Percentiles rank a stretch among this genome's conserved stretches.
Conservation (phyloP, 139 green algal species). For the Marvania coccoides region DNA sequence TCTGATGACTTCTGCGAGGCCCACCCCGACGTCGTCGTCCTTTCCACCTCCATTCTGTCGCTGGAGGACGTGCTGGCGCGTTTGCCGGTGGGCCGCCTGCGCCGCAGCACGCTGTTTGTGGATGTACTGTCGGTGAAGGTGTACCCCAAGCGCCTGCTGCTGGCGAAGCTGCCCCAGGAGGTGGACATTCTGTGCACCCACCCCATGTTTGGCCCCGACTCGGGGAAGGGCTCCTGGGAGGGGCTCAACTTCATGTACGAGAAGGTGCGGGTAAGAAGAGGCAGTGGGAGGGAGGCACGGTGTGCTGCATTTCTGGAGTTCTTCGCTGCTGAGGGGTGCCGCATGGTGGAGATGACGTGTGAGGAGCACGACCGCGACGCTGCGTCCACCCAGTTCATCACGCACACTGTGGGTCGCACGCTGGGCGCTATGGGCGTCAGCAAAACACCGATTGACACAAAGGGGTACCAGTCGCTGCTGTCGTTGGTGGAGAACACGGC, state of each 20-base stretch:
- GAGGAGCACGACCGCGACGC: slow-evolving; percentile 94
- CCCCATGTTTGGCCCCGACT: slow-evolving; percentile 99
- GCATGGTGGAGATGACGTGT: slow-evolving; percentile 97
- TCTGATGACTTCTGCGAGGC: slow-evolving; percentile 93
- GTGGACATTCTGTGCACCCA: slow-evolving; percentile 99
- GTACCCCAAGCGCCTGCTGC: slow-evolving; percentile 91
- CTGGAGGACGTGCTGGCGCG: slow-evolving; percentile 64
- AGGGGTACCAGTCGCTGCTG: slow-evolving; percentile 88
- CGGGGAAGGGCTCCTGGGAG: slow-evolving; percentile 74
- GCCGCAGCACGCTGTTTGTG: slow-evolving; percentile 90
- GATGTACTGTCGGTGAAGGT: slow-evolving; percentile 98
- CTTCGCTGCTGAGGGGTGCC: slow-evolving; percentile 80
- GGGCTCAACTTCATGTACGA: slow-evolving; percentile 87
- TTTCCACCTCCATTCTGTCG: slow-evolving; percentile 88
- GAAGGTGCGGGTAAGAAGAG: slow-evolving; percentile 54
- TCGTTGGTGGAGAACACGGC: slow-evolving; percentile 94
- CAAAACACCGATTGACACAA: slow-evolving; percentile 88
- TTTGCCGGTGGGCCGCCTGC: slow-evolving; percentile 83
- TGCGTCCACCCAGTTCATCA: slow-evolving; percentile 96
- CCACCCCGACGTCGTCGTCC: slow-evolving; percentile 94
- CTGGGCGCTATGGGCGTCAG: slow-evolving; percentile 58
- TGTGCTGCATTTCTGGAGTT: slow-evolving; percentile 29
- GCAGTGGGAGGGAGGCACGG: slow-evolving; percentile 15
- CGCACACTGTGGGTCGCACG: slow-evolving; percentile 90
- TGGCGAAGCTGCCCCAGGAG: slow-evolving; percentile 60